phyloP scores from a whole-genome alignment of 495 filamentous ascomycete species.

The Trichoderma parareesei region DNA sequence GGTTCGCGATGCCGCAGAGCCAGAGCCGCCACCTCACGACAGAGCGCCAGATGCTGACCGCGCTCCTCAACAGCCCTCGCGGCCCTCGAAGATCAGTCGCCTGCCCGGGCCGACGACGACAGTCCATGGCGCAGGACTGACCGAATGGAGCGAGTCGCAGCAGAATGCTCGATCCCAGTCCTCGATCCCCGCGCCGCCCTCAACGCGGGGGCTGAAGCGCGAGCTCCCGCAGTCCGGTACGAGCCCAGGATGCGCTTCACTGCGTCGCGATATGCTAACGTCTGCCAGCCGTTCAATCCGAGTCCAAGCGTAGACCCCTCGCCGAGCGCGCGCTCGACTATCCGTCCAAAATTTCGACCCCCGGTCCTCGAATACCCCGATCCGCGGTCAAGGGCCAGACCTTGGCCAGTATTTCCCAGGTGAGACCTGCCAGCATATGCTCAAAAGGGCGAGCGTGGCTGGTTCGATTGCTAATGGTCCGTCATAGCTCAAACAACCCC shows the following conservation, averaged over 20 bases:
- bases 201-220: slow-evolving; percentile 28
- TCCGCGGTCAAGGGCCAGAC: slow-evolving; percentile 16
- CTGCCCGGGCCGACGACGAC: slow-evolving; percentile 4
- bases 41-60: not conserved
- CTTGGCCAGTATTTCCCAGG: slow-evolving; percentile 17
- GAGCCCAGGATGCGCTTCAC: not conserved
- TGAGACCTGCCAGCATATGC: not conserved
- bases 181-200: slow-evolving; percentile 34
- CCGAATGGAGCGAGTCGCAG: slow-evolving; percentile 49
- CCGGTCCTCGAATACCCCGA: slow-evolving; percentile 6
- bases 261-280: not conserved
- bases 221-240: slow-evolving; percentile 25
- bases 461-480: not conserved
- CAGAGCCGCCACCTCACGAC: not conserved
- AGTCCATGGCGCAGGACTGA: slow-evolving; percentile 18
- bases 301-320: slow-evolving; percentile 52
- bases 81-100: slow-evolving; percentile 9
- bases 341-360: slow-evolving; percentile 18
- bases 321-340: slow-evolving; percentile 48
- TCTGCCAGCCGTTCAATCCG: slow-evolving; percentile 21
- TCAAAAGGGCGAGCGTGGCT: not conserved
- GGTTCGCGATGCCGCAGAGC: slow-evolving; percentile 20
- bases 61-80: slow-evolving; percentile 4
- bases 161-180: slow-evolving; percentile 58
- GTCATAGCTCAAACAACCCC: slow-evolving; percentile 22